Evolutionary conservation across 2,329 filamentous ascomycete species (phyloP).

Genomic region (Talaromyces sp.): DNA sequence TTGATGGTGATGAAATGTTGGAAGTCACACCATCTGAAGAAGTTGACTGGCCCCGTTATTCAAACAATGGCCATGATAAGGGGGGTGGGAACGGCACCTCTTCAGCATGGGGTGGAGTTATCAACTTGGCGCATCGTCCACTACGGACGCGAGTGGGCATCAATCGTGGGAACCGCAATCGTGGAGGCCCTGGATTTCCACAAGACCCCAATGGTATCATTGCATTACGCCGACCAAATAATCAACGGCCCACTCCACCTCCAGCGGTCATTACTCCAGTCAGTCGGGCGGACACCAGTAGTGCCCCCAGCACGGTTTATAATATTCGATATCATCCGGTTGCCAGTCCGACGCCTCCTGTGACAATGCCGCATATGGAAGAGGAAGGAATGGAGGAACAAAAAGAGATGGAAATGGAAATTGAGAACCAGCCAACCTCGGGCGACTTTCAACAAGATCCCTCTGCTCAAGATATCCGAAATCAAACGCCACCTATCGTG

Average conservation of each 20-base stretch:
- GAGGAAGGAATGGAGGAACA: slow-evolving; percentile 31
- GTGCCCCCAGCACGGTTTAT: slow-evolving; percentile 66
- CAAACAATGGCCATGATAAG: slow-evolving; percentile 42
- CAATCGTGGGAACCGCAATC: slow-evolving; percentile 26
- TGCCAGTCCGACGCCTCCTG: slow-evolving; percentile 49
- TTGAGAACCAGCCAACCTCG: slow-evolving; percentile 13
- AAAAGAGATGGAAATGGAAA: slow-evolving; percentile 30
- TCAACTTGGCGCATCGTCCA: slow-evolving; percentile 39
- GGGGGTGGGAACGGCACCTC: slow-evolving; percentile 38
- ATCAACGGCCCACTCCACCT: slow-evolving; percentile 43
- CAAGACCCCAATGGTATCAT: slow-evolving; percentile 18
- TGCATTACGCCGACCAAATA: slow-evolving; percentile 16
- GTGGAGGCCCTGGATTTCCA: slow-evolving; percentile 6
- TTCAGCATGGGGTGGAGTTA: slow-evolving; percentile 44
- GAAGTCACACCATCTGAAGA: slow-evolving; percentile 66
- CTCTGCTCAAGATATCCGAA: slow-evolving; percentile 25
- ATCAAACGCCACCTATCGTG: slow-evolving; percentile 37
- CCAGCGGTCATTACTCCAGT: slow-evolving; percentile 58
- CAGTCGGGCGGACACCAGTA: slow-evolving; percentile 63
- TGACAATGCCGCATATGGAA: slow-evolving; percentile 38
- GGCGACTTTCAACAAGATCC: slow-evolving; percentile 18
- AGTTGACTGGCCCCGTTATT: slow-evolving; percentile 49
- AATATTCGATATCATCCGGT: slow-evolving; percentile 64
- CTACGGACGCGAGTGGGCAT: slow-evolving; percentile 38
- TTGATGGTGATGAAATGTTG: slow-evolving; percentile 92